These are phyloP conservation scores for Boletus sp. DNA, from an alignment of 768 basidiomycete species.

Conservation along the genomic window DNA sequence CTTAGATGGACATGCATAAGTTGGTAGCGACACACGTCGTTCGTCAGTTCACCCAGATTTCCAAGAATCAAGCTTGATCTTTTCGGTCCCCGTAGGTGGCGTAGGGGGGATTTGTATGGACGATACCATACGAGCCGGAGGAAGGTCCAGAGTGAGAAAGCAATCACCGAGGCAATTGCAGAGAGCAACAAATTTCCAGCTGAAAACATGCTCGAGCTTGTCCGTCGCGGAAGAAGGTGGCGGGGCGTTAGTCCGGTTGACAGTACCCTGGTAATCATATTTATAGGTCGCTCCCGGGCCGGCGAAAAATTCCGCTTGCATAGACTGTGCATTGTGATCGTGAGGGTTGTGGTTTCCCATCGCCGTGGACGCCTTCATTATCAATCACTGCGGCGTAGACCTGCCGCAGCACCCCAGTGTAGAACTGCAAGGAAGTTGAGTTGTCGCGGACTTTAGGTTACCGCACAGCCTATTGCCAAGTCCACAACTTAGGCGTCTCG, in stretches of 20 bases:
- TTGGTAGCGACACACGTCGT: constrained; percentile 35
- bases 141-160: constrained; percentile 35
- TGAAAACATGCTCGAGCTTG: background rate
- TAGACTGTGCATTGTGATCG: no score
- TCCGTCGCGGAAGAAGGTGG: background rate
- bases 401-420: no score
- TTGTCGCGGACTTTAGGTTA: no score
- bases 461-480: no score
- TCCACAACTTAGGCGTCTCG: no score
- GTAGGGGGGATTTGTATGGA: constrained; percentile 41
- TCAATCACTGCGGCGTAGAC: no score
- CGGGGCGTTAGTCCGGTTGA: background rate
- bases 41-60: constrained; percentile 43
- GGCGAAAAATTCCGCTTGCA: background rate
- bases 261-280: background rate
- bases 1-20: background rate
- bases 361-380: no score
- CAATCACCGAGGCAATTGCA: constrained; percentile 12
- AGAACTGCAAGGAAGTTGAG: no score
- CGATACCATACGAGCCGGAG: constrained; percentile 28
- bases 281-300: background rate
- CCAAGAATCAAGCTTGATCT: constrained; percentile 47
- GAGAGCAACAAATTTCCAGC: background rate
- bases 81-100: constrained; percentile 51
- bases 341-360: no score